These are phyloP conservation scores for Cercis canadensis DNA, from an alignment of 306 rosid species.

Conservation along the genomic window DNA sequence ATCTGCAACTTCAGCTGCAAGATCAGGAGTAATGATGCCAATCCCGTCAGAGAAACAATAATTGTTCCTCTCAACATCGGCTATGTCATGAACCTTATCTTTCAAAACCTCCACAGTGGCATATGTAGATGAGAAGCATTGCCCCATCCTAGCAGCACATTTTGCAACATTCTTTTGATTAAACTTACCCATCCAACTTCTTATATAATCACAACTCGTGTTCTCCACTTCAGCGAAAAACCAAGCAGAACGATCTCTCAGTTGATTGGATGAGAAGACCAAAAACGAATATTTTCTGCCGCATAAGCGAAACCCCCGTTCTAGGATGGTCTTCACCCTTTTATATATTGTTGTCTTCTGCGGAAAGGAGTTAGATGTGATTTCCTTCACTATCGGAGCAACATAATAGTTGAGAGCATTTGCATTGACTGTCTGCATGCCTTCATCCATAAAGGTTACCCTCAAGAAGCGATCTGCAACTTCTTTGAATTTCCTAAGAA, in stretches of 20 bases:
- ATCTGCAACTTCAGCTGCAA: slow-evolving; percentile 77
- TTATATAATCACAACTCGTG: slow-evolving; percentile 35
- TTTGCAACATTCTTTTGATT: slow-evolving; percentile 59
- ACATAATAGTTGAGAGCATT: slow-evolving; percentile 63
- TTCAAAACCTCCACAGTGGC: slow-evolving; percentile 76
- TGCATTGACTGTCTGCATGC: slow-evolving; percentile 71
- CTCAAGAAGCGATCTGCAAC: slow-evolving; percentile 77
- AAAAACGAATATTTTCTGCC: slow-evolving; percentile 72
- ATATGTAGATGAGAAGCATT: slow-evolving; percentile 87
- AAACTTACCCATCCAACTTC: slow-evolving; percentile 79
- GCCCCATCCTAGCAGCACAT: slow-evolving; percentile 96
- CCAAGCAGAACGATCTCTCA: slow-evolving; percentile 91
- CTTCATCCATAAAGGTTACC: slow-evolving; percentile 93
- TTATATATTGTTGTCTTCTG: slow-evolving; percentile 65
- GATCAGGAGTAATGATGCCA: slow-evolving; percentile 79
- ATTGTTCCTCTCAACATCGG: slow-evolving; percentile 62
- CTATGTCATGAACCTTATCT: slow-evolving; percentile 48
- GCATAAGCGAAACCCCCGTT: slow-evolving; percentile 68
- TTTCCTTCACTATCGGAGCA: slow-evolving; percentile 77
- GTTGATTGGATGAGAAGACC: slow-evolving; percentile 87
- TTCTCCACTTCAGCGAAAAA: slow-evolving; percentile 68
- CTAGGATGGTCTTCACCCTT: slow-evolving; percentile 63
- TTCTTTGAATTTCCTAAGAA: slow-evolving; percentile 69
- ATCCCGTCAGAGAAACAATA: slow-evolving; percentile 85
- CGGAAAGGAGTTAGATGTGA: slow-evolving; percentile 56